These are phyloP conservation scores for Phialophora chinensis DNA, from an alignment of 2,329 filamentous ascomycete genomes.

Conservation along the genomic window DNA sequence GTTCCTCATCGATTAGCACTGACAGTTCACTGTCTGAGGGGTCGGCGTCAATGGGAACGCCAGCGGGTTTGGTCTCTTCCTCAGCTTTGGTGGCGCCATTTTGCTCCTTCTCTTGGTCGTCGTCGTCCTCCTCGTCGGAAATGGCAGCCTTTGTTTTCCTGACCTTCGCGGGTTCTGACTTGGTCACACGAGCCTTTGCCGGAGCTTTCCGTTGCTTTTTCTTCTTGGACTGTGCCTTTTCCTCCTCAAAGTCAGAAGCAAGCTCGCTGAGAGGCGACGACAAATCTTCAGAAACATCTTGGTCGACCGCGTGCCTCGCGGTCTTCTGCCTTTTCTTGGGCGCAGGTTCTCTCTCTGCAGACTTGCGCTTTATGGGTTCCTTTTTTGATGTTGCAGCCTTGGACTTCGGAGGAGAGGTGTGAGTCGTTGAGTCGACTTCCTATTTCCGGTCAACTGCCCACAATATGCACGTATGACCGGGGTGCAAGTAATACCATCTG, in stretches of 20 bases:
- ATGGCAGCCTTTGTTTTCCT: slow-evolving; percentile 32
- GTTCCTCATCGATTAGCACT: slow-evolving; percentile 75
- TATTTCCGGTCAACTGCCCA: slow-evolving; percentile 32
- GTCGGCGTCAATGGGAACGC: slow-evolving; percentile 44
- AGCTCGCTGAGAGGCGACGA: slow-evolving; percentile 29
- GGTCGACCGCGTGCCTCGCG: slow-evolving; percentile 15
- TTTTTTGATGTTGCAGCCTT: slow-evolving; percentile 11
- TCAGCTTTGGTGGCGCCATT: slow-evolving; percentile 17
- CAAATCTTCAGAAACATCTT: slow-evolving; percentile 32
- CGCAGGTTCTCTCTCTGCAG: slow-evolving; percentile 23
- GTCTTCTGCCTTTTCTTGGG: slow-evolving; percentile 34
- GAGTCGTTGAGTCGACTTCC: slow-evolving; percentile 44
- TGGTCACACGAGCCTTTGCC: slow-evolving; percentile 19
- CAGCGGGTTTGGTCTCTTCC: slow-evolving; percentile 6
- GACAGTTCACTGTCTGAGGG: slow-evolving; percentile 71
- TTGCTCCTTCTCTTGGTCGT: slow-evolving; percentile 22
- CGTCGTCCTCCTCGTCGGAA: slow-evolving; percentile 29
- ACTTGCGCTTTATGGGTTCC: slow-evolving; percentile 30
- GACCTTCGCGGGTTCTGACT: slow-evolving; percentile 34
- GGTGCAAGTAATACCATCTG: slow-evolving; percentile 53
- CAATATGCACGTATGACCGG: not conserved
- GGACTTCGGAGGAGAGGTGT: slow-evolving; percentile 23
- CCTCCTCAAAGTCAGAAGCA: slow-evolving; percentile 24
- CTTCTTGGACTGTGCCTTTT: slow-evolving; percentile 14
- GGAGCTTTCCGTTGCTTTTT: slow-evolving; percentile 17